A percentile compares a stretch with the other conserved stretches of the same genome.
These are phyloP conservation scores for Globisporangium camurandrum DNA, from an alignment of 352 stramenopile species.

Conservation along the genomic window DNA sequence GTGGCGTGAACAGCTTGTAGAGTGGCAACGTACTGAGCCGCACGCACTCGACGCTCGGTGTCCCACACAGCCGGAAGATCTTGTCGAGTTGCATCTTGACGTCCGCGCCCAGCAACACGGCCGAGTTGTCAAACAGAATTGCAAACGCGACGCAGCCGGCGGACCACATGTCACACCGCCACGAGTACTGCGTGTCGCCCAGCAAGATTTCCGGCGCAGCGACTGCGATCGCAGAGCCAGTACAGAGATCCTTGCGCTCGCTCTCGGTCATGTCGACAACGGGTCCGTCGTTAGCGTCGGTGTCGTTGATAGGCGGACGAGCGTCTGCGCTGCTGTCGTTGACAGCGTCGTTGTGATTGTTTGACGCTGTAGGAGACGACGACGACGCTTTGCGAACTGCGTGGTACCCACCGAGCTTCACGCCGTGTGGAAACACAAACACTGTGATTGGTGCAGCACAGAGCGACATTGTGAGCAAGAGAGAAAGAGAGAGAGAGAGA, in stretches of 20 bases:
- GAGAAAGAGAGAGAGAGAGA: not conserved
- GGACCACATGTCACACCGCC: conserved; percentile 71
- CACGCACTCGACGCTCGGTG: conserved; percentile 45
- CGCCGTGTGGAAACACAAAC: conserved; percentile 56
- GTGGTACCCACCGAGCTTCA: conserved; percentile 69
- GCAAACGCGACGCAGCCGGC: conserved; percentile 54
- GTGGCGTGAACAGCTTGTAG: conserved; percentile 48
- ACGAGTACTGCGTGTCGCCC: conserved; percentile 58
- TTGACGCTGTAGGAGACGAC: conserved; percentile 15
- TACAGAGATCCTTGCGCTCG: conserved; percentile 71
- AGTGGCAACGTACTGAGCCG: conserved; percentile 42
- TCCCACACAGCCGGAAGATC: conserved; percentile 76
- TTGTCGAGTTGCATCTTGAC: conserved; percentile 61
- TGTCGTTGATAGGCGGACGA: too few relatives aligned
- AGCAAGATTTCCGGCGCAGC: conserved; percentile 70
- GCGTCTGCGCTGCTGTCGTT: too few relatives aligned
- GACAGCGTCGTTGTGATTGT: conserved; percentile 20
- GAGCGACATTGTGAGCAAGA: too few relatives aligned
- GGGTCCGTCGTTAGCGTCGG: too few relatives aligned
- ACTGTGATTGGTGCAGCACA: too few relatives aligned
- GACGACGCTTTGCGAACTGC: conserved; percentile 35
- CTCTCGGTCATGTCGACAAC: conserved; percentile 67
- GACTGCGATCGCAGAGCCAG: conserved; percentile 56
- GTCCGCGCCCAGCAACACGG: conserved; percentile 58
- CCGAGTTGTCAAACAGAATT: conserved; percentile 56